phyloP scores from a whole-genome alignment of 257 asterid species.

The Lithospermum erythrorhizon region DNA sequence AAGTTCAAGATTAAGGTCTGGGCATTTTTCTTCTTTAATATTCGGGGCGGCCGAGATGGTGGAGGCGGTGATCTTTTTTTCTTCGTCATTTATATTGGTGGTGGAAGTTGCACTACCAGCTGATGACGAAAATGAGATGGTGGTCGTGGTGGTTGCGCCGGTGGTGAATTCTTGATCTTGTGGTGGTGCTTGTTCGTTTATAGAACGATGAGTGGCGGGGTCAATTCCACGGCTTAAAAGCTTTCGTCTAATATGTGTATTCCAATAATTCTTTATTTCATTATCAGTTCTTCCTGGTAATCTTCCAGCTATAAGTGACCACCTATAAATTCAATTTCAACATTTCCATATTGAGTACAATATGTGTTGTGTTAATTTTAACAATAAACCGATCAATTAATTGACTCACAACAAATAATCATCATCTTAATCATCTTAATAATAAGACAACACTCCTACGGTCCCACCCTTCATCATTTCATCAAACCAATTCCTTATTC shows the following conservation, averaged over 20 bases:
- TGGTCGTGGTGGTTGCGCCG: neutral
- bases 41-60: neutral
- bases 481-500: too few relatives aligned
- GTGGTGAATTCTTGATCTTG: slow-evolving; percentile 12
- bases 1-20: slow-evolving; percentile 82
- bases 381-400: too few relatives aligned
- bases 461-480: too few relatives aligned
- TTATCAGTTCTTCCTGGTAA: slow-evolving; percentile 90
- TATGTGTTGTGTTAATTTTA: too few relatives aligned
- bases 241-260: slow-evolving; percentile 75
- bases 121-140: neutral
- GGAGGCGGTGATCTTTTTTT: neutral
- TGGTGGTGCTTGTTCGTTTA: slow-evolving; percentile 30
- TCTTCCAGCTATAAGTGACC: slow-evolving; percentile 92
- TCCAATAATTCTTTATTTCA: slow-evolving; percentile 91
- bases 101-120: neutral
- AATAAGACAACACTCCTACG: too few relatives aligned
- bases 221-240: slow-evolving; percentile 73
- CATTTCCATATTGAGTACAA: neutral
- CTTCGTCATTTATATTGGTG: neutral
- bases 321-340: slow-evolving; percentile 21
- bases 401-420: too few relatives aligned
- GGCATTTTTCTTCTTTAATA: slow-evolving; percentile 29
- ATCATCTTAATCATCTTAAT: too few relatives aligned
- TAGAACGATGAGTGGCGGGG: slow-evolving; percentile 62